phyloP scores from a whole-genome alignment of 78 protist species.

The Pigoraptor vietnamica region DNA sequence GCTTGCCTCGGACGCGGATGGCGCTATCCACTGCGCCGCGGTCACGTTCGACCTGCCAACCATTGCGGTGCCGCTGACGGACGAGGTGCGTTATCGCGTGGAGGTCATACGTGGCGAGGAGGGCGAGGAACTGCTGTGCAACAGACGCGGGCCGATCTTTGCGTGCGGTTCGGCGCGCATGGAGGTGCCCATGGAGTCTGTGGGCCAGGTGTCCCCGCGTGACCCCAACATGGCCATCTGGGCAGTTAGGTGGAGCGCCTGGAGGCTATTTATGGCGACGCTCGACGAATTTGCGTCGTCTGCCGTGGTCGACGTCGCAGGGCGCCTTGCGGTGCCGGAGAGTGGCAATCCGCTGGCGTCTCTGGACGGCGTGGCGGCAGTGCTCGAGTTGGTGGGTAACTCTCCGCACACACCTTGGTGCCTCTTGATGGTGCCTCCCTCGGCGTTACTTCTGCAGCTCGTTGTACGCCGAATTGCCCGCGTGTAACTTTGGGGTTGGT shows the following conservation, averaged over 20 bases:
- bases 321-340: background rate
- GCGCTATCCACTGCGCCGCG: background rate
- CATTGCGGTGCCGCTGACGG: background rate
- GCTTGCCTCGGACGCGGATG: background rate
- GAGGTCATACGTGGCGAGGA: background rate
- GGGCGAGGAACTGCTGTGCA: background rate
- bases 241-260: background rate
- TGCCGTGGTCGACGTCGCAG: background rate
- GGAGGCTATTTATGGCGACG: background rate
- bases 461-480: no score
- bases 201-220: background rate
- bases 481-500: no score
- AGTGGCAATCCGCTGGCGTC: background rate
- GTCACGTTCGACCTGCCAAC: background rate
- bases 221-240: background rate
- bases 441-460: no score
- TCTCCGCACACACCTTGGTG: background rate
- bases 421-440: no score
- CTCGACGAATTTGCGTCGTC: background rate
- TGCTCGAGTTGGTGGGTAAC: background rate
- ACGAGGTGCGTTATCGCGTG: background rate
- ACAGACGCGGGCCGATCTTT: no score
- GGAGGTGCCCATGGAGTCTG: no score
- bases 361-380: background rate
- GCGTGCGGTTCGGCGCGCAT: no score